phyloP scores from a whole-genome alignment of 2,329 filamentous ascomycete species.

The Xylariaceae sp. region DNA sequence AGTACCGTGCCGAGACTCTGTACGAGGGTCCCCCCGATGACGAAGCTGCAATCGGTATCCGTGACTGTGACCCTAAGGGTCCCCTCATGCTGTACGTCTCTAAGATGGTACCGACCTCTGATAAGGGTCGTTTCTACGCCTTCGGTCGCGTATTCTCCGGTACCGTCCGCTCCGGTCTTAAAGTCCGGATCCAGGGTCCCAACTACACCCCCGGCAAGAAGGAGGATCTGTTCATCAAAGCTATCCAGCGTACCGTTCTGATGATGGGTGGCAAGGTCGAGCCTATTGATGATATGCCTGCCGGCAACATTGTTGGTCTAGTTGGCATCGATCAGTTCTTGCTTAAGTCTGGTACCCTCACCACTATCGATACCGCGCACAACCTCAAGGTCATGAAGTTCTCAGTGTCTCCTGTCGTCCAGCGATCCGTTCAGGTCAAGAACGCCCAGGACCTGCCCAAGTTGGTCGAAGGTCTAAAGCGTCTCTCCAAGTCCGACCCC shows the following conservation, averaged over 20 bases:
- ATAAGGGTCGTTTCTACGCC: constrained; percentile 99
- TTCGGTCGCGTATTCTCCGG: constrained; percentile 99
- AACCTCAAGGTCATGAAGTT: constrained; percentile 99
- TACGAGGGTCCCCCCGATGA: constrained; percentile 98
- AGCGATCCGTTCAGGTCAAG: constrained; percentile 99
- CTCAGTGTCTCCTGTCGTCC: constrained; percentile 98
- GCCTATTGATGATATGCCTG: constrained; percentile 97
- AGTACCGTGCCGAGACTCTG: constrained; percentile 96
- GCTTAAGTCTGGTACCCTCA: constrained; percentile 99
- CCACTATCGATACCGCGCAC: constrained; percentile 95
- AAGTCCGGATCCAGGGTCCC: constrained; percentile 99
- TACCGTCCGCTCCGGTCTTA: constrained; percentile 96
- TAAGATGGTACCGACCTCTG: constrained; percentile 99
- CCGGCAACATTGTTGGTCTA: constrained; percentile 99
- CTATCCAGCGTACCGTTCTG: constrained; percentile 98
- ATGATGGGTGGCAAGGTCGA: constrained; percentile 99
- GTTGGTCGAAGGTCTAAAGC: constrained; percentile 99
- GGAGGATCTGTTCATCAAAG: constrained; percentile 99
- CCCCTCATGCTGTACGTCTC: constrained; percentile 99
- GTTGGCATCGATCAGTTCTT: constrained; percentile 99
- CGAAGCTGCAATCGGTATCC: constrained; percentile 91
- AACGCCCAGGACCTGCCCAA: constrained; percentile 99
- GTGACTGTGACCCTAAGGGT: constrained; percentile 96
- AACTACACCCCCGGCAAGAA: constrained; percentile 99
- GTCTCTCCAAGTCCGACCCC: constrained; percentile 99